phyloP scores from a whole-genome alignment of 2,329 filamentous ascomycete genomes.

The Alternaria angustiovoidea region DNA sequence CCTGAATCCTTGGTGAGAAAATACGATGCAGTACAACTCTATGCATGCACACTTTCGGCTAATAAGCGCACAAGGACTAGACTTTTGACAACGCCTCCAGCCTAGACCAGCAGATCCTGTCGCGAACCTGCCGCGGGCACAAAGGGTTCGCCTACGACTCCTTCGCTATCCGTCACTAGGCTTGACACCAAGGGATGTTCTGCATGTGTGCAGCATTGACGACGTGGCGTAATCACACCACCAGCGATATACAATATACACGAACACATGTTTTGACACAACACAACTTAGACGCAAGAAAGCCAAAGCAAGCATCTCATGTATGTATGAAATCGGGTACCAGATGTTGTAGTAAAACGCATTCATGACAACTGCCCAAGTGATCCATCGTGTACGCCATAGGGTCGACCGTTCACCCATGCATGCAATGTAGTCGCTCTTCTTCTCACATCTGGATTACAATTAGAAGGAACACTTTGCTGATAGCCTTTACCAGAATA shows the following conservation, averaged over 20 bases:
- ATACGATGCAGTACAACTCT: not conserved
- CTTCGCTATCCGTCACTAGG: slow-evolving; percentile 12
- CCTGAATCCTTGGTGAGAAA: not conserved
- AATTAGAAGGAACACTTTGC: not conserved
- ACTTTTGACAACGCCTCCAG: slow-evolving; percentile 4
- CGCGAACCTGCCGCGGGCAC: not conserved
- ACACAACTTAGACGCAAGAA: not conserved
- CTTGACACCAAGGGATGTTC: not conserved
- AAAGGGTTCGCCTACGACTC: slow-evolving; percentile 3
- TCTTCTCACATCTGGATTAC: not conserved
- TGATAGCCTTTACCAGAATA: not conserved
- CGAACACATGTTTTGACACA: not conserved
- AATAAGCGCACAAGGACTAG: not conserved
- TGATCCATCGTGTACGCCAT: not conserved
- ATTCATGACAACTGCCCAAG: not conserved
- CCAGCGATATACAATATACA: not conserved
- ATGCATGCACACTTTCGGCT: not conserved
- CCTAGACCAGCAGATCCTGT: slow-evolving; percentile 9
- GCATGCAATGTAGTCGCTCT: not conserved
- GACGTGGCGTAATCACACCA: slow-evolving; percentile 9
- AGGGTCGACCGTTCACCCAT: no score
- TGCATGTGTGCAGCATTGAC: not conserved
- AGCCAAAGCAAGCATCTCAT: not conserved
- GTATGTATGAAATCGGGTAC: not conserved
- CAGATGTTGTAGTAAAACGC: not conserved